These are phyloP conservation scores for Trebouxia sp. DNA, from an alignment of 139 green algal genomes.

Conservation along the genomic window DNA sequence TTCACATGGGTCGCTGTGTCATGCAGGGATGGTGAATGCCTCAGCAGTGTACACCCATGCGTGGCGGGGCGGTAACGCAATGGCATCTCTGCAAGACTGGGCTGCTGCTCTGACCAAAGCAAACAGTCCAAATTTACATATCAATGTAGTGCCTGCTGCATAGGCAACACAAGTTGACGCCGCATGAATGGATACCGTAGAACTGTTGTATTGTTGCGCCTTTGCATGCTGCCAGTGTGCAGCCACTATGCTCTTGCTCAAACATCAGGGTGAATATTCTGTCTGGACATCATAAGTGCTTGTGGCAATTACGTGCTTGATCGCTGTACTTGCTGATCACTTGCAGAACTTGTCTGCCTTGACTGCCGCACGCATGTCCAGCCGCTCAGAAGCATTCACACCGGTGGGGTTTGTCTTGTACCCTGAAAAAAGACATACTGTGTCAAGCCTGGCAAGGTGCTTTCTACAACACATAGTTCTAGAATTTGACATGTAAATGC, in stretches of 20 bases:
- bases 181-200: background rate
- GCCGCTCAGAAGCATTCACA: conserved; percentile 57
- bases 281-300: too few species aligned
- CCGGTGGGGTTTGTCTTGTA: conserved; percentile 58
- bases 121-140: conserved; percentile 1
- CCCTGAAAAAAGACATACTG: too few species aligned
- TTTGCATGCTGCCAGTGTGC: too few species aligned
- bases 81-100: conserved; percentile 19
- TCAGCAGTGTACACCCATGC: conserved; percentile 35
- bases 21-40: conserved; percentile 27
- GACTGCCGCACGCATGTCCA: conserved; percentile 59
- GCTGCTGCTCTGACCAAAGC: background rate
- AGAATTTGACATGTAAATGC: background rate
- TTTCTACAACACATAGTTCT: background rate
- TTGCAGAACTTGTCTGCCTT: conserved; percentile 63
- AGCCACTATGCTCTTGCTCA: background rate
- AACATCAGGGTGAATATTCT: background rate
- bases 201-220: too few species aligned
- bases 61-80: conserved; percentile 30
- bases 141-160: conserved; percentile 7
- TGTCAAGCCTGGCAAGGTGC: too few species aligned
- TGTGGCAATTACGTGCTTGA: background rate
- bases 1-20: background rate
- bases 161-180: background rate
- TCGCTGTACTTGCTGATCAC: conserved; percentile 13